These are phyloP conservation scores for Cutaneotrichosporon cutaneum DNA, from an alignment of 1,284 basidiomycete genomes.

Conservation along the genomic window DNA sequence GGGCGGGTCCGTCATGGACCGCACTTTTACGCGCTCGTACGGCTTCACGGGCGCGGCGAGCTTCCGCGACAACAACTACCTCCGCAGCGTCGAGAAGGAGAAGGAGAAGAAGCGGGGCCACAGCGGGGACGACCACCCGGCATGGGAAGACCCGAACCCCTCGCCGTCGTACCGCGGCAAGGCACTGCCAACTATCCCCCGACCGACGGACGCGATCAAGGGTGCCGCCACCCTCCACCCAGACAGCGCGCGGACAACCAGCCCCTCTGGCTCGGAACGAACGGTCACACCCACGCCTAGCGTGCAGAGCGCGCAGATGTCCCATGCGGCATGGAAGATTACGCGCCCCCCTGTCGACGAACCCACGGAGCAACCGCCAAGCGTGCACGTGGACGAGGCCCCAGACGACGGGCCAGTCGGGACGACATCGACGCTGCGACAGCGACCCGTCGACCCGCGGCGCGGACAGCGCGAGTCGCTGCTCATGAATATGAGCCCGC, in stretches of 20 bases:
- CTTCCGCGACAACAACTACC: constrained; percentile 44
- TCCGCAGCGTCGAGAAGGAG: constrained; percentile 35
- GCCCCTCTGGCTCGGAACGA: constrained; percentile 7
- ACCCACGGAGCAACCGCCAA: neutral
- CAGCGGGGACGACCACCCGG: constrained; percentile 6
- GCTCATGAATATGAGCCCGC: constrained; percentile 36
- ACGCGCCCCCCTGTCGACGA: neutral
- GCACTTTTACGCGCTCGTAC: constrained; percentile 33
- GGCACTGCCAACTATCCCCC: neutral
- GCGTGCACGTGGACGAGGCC: neutral
- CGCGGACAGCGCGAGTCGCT: constrained; percentile 36
- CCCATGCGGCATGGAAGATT: constrained; percentile 4
- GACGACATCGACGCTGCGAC: constrained; percentile 3
- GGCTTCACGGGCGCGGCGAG: constrained; percentile 41
- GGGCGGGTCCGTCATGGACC: constrained; percentile 9
- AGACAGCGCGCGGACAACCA: neutral
- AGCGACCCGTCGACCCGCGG: neutral
- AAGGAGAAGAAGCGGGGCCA: constrained; percentile 4
- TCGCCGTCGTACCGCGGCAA: constrained; percentile 4
- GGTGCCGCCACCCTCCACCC: neutral
- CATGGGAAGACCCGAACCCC: neutral
- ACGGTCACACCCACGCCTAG: constrained; percentile 10
- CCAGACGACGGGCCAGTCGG: neutral
- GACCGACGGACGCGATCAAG: neutral
- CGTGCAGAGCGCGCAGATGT: neutral